phyloP scores from a whole-genome alignment of 1,139 yeast species.

The Geotrichum macrosporum region DNA sequence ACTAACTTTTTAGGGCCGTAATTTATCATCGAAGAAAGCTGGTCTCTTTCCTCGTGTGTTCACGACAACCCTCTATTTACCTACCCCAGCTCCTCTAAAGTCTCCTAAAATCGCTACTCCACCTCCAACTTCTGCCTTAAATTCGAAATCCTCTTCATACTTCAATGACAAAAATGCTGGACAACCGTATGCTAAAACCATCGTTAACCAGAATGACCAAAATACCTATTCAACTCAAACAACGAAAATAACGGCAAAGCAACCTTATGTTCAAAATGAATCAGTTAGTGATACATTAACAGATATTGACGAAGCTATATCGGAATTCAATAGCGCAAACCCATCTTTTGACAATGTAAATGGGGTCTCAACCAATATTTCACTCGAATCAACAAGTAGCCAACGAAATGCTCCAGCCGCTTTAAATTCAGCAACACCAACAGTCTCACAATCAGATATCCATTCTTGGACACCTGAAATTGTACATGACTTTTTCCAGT shows the following conservation, averaged over 20 bases:
- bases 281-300: conserved; percentile 59
- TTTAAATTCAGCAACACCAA: not conserved
- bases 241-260: conserved; percentile 8
- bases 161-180: conserved; percentile 26
- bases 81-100: conserved; percentile 31
- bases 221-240: not conserved
- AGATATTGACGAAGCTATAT: conserved; percentile 81
- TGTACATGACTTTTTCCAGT: conserved; percentile 71
- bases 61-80: conserved; percentile 38
- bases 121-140: conserved; percentile 7
- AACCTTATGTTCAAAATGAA: conserved; percentile 29
- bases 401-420: conserved; percentile 6
- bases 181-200: too few species aligned
- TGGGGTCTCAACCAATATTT: too few species aligned
- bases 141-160: not conserved
- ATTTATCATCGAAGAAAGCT: conserved; percentile 61
- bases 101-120: conserved; percentile 25
- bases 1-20: conserved; percentile 52
- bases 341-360: conserved; percentile 26
- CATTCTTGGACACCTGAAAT: conserved; percentile 78
- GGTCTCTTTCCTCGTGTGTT: conserved; percentile 90
- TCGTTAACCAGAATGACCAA: conserved; percentile 1
- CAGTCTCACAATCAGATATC: conserved; percentile 28
- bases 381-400: conserved; percentile 15
- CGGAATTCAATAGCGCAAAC: conserved; percentile 47